Percentiles rank a stretch among this genome's conserved stretches.
phyloP scores from a whole-genome alignment of 2,329 filamentous ascomycete species.

The Clonostachys rhizophaga region DNA sequence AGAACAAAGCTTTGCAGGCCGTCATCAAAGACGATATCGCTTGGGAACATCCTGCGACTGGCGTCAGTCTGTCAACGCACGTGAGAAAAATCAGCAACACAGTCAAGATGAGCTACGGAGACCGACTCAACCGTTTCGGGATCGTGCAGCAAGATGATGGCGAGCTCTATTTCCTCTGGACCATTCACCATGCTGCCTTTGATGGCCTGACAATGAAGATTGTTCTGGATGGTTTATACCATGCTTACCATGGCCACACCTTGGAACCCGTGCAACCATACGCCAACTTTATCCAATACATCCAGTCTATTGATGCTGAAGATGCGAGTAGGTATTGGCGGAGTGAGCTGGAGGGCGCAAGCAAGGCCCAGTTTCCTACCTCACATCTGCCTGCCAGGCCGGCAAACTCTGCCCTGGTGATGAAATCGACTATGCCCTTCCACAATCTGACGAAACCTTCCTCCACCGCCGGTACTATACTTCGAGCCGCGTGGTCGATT shows the following conservation, averaged over 20 bases:
- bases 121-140: not conserved
- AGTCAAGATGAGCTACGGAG: not conserved
- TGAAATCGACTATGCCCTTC: not conserved
- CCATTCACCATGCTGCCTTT: slow-evolving; percentile 16
- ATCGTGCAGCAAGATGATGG: not conserved
- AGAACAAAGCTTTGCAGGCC: not conserved
- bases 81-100: not conserved
- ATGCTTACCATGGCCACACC: not conserved
- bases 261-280: slow-evolving; percentile 18
- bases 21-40: not conserved
- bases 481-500: slow-evolving; percentile 20
- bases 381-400: not conserved
- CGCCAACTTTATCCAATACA: slow-evolving; percentile 12
- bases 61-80: not conserved
- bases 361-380: not conserved
- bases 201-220: slow-evolving; percentile 14
- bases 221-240: not conserved
- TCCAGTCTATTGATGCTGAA: not conserved
- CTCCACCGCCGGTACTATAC: slow-evolving; percentile 9
- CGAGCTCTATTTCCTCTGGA: slow-evolving; percentile 11
- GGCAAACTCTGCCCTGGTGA: not conserved
- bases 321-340: slow-evolving; percentile 5
- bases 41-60: not conserved
- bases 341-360: slow-evolving; percentile 4
- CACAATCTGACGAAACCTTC: not conserved